Evolutionary conservation across 179 eudicot species (phyloP).

Genomic region (Silene vulgaris): DNA sequence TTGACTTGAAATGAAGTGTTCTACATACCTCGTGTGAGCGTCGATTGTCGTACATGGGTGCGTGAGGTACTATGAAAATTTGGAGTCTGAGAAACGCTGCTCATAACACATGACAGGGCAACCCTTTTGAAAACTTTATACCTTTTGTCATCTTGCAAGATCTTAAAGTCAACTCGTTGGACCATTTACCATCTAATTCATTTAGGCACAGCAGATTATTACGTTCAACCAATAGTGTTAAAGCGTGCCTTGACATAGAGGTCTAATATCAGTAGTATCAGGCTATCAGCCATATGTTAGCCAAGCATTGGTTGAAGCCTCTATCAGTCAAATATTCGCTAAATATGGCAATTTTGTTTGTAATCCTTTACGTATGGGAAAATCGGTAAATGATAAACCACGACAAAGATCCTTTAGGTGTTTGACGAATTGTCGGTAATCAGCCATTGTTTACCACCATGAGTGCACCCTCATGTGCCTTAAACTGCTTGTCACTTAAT

Average conservation of each 20-base stretch:
- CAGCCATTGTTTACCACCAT: not conserved
- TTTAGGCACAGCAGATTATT: not conserved
- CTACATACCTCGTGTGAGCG: not conserved
- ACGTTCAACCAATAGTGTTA: not conserved
- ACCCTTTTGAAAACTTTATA: not conserved
- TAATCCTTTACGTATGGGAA: not conserved
- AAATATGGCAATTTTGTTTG: not conserved
- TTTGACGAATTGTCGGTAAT: not conserved
- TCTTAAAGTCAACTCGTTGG: not conserved
- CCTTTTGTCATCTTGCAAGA: not conserved
- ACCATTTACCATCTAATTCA: not conserved
- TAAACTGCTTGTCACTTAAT: not conserved
- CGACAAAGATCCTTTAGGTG: not conserved
- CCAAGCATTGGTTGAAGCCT: not conserved
- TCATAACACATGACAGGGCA: not conserved
- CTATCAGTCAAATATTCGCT: not conserved
- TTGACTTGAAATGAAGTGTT: not conserved
- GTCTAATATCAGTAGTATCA: not conserved
- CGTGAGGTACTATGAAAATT: not conserved
- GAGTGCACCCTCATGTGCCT: not conserved
- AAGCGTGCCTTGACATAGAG: not conserved
- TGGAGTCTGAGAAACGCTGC: not conserved
- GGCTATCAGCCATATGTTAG: not conserved
- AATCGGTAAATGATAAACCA: not conserved
- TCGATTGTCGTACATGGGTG: not conserved